Evolutionary conservation across 768 basidiomycete genomes (phyloP).

Genomic region (Phanerodontia chrysosporium): DNA sequence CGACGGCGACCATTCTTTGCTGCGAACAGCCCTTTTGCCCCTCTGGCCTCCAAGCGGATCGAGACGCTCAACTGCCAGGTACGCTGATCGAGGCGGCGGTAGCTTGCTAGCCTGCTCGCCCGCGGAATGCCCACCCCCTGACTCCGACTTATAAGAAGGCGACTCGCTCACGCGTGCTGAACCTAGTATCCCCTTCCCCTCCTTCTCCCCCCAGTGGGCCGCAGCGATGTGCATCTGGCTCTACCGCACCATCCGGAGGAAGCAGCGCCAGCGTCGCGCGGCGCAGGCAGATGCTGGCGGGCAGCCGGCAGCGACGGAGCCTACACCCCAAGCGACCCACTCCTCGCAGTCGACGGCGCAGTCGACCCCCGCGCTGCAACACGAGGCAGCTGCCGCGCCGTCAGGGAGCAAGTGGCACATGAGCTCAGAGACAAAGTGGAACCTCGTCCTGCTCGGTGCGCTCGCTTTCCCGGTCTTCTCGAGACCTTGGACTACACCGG

Average conservation of each 20-base stretch:
- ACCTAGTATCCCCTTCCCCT: not conserved
- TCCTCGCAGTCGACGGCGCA: not conserved
- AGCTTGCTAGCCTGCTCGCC: not conserved
- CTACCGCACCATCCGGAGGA: not conserved
- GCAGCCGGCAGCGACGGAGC: not conserved
- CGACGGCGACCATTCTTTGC: not conserved
- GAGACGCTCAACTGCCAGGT: not conserved
- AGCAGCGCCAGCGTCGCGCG: not conserved
- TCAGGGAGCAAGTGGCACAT: not conserved
- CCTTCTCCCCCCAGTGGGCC: not conserved
- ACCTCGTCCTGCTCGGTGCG: slow-evolving; percentile 26
- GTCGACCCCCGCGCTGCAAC: not conserved
- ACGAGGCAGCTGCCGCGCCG: not conserved
- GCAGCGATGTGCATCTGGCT: not conserved
- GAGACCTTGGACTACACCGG: slow-evolving; percentile 38
- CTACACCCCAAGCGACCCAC: not conserved
- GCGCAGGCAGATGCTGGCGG: not conserved
- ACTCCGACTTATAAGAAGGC: not conserved
- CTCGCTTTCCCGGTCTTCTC: slow-evolving; percentile 39
- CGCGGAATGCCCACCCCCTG: not conserved
- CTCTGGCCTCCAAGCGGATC: not conserved
- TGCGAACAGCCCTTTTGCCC: not conserved
- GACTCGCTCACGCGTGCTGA: not conserved
- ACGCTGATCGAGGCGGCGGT: not conserved
- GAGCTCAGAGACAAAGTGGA: slow-evolving; percentile 8